These are phyloP conservation scores for Sporormia fimetaria DNA, from an alignment of 495 filamentous ascomycete species.

Conservation along the genomic window DNA sequence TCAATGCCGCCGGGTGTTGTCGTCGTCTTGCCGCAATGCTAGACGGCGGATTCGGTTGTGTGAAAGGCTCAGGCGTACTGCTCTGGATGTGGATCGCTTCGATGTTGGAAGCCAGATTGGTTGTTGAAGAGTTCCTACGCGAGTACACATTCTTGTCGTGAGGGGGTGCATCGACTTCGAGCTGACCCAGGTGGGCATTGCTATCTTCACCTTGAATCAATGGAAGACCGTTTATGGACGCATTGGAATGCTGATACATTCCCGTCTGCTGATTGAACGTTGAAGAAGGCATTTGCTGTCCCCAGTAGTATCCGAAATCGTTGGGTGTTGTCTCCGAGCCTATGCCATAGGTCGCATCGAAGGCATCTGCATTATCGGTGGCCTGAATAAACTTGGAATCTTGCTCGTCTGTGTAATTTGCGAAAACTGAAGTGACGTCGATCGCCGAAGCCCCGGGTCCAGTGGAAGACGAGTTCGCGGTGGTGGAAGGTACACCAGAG, in stretches of 20 bases:
- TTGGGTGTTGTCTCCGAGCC: constrained; percentile 17
- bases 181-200: constrained; percentile 11
- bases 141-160: constrained; percentile 15
- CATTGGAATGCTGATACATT: constrained; percentile 22
- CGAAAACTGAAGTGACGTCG: constrained; percentile 20
- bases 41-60: constrained; percentile 26
- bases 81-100: constrained; percentile 21
- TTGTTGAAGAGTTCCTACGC: constrained; percentile 26
- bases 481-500: constrained; percentile 20
- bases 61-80: constrained; percentile 22
- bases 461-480: constrained; percentile 17
- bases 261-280: too few relatives aligned
- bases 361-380: constrained; percentile 12
- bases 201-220: constrained; percentile 10
- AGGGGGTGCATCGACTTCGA: constrained; percentile 12
- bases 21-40: constrained; percentile 32
- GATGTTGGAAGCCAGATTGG: constrained; percentile 21
- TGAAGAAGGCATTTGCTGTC: too few relatives aligned
- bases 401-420: constrained; percentile 21
- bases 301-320: too few relatives aligned
- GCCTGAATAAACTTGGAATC: constrained; percentile 9
- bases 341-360: constrained; percentile 15
- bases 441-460: constrained; percentile 18
- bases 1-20: constrained; percentile 28
- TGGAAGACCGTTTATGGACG: constrained; percentile 19